Evolutionary conservation across 768 basidiomycete genomes (phyloP).

Genomic region (Collybiopsis luxurians): DNA sequence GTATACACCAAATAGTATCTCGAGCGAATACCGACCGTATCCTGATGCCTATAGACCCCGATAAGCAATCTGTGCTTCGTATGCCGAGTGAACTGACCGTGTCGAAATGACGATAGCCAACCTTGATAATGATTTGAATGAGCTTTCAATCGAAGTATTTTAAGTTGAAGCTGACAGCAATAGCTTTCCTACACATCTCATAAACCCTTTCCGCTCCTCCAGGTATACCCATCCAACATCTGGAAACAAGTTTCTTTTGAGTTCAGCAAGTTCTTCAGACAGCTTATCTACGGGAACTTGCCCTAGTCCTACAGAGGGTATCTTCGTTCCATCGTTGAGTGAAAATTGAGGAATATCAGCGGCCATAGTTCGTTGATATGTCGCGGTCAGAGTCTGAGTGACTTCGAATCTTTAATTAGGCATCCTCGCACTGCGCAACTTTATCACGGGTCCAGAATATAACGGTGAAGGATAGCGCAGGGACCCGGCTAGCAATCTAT

Average conservation of each 20-base stretch:
- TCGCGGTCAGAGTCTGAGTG: too few relatives aligned
- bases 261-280: neutral
- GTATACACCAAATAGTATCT: neutral
- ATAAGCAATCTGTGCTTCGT: neutral
- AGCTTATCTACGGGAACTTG: conserved; percentile 8
- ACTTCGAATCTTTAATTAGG: too few relatives aligned
- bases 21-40: conserved; percentile 7
- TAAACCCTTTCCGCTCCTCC: conserved; percentile 24
- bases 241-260: neutral
- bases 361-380: too few relatives aligned
- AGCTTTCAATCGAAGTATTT: neutral
- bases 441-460: too few relatives aligned
- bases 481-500: too few relatives aligned
- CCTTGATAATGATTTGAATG: neutral
- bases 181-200: conserved; percentile 11
- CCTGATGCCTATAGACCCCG: conserved; percentile 9
- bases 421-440: too few relatives aligned
- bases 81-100: neutral
- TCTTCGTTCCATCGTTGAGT: conserved; percentile 26
- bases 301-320: conserved; percentile 32
- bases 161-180: conserved; percentile 13
- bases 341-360: conserved; percentile 18
- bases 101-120: neutral
- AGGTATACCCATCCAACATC: conserved; percentile 19
- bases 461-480: too few relatives aligned